These are phyloP conservation scores for Entoloma clypeatum DNA, from an alignment of 1,284 basidiomycete species.

Conservation along the genomic window DNA sequence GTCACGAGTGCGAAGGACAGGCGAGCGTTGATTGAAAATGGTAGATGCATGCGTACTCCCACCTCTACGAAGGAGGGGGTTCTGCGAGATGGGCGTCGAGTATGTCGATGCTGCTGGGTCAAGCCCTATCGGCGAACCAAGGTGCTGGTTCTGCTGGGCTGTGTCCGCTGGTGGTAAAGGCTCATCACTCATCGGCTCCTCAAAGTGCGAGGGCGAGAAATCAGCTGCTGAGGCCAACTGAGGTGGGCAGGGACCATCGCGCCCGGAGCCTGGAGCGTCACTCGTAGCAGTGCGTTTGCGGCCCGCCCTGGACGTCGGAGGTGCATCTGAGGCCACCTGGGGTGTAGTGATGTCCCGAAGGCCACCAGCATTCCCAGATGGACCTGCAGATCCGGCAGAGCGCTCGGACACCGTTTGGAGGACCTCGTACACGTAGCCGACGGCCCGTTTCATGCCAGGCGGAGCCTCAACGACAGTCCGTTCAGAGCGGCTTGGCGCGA, in stretches of 20 bases:
- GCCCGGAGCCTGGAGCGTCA: not conserved
- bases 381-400: not conserved
- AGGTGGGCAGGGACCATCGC: not conserved
- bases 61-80: no score
- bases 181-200: not conserved
- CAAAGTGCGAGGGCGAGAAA: slow-evolving; percentile 2
- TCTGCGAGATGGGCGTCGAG: no score
- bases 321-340: not conserved
- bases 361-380: not conserved
- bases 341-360: no score
- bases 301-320: not conserved
- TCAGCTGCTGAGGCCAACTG: not conserved
- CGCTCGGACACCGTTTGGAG: not conserved
- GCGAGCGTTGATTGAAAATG: no score
- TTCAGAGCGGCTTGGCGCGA: no score
- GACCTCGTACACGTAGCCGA: not conserved
- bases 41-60: no score
- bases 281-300: slow-evolving; percentile 1
- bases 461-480: slow-evolving; percentile 1
- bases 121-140: not conserved
- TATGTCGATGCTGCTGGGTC: not conserved
- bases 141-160: not conserved
- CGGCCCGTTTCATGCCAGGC: not conserved
- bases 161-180: not conserved
- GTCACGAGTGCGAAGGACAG: not conserved